Evolutionary conservation across 2,329 filamentous ascomycete species (phyloP).

Genomic region (Pestalotiopsis sp.): DNA sequence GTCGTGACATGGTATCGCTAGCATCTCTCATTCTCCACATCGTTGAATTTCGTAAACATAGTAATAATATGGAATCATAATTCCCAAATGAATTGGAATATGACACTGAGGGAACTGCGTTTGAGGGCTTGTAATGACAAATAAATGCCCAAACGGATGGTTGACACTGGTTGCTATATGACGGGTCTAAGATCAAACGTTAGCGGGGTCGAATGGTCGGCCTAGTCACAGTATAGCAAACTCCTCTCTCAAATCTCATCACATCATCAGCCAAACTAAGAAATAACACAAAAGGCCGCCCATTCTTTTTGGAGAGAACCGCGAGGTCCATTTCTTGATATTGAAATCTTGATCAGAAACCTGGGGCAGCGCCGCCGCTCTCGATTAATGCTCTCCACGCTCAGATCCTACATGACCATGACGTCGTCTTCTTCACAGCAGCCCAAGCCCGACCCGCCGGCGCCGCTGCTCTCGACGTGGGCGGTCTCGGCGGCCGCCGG

Average conservation of each 20-base stretch:
- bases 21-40: too few species aligned
- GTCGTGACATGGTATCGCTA: too few species aligned
- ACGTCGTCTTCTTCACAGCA: not conserved
- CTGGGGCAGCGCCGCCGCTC: too few species aligned
- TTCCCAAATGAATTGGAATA: too few species aligned
- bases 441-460: constrained; percentile 25
- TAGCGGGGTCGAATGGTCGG: not conserved
- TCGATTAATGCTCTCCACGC: constrained; percentile 24
- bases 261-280: not conserved
- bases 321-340: not conserved
- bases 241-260: not conserved
- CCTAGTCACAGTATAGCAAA: not conserved
- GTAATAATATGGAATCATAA: too few species aligned
- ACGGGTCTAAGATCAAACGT: not conserved
- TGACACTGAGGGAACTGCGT: too few species aligned
- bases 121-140: not conserved
- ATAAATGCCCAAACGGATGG: not conserved
- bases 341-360: not conserved
- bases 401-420: constrained; percentile 20
- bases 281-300: not conserved
- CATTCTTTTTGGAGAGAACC: not conserved
- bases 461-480: constrained; percentile 36
- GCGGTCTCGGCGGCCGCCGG: constrained; percentile 38
- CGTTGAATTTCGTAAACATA: too few species aligned
- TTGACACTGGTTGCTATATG: not conserved